A percentile compares a stretch with the other conserved stretches of the same genome.
Conservation (phyloP, 2,329 filamentous ascomycete genomes). For the Fusarium sp. region DNA sequence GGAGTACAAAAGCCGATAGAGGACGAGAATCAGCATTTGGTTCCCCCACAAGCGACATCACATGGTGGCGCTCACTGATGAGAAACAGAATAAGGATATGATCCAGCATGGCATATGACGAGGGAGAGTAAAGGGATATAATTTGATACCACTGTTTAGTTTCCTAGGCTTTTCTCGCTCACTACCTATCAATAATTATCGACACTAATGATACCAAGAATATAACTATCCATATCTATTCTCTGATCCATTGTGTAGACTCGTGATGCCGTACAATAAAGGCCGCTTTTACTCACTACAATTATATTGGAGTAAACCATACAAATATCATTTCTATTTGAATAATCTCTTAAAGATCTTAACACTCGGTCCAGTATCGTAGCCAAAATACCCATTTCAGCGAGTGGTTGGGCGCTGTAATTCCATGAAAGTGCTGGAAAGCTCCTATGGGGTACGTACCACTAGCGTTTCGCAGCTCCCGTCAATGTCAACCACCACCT, state of each 20-base stretch:
- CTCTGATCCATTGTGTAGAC: background rate
- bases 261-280: background rate
- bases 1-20: slow-evolving; percentile 13
- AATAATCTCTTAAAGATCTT: background rate
- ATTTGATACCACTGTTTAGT: slow-evolving; percentile 20
- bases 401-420: background rate
- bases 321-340: background rate
- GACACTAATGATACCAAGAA: background rate
- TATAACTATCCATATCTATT: background rate
- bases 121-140: slow-evolving; percentile 8
- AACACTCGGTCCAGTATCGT: background rate
- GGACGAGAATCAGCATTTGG: slow-evolving; percentile 23
- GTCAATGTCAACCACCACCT: background rate
- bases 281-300: background rate
- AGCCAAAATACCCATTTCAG: background rate
- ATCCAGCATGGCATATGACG: background rate
- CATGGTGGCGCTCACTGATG: slow-evolving; percentile 15
- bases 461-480: slow-evolving; percentile 11
- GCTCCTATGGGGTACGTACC: slow-evolving; percentile 23
- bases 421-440: background rate
- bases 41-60: slow-evolving; percentile 14
- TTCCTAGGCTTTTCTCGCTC: slow-evolving; percentile 6
- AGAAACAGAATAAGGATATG: background rate
- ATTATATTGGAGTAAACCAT: background rate
- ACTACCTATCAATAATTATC: slow-evolving; percentile 2